These are phyloP conservation scores for Boletus subparvulus DNA, from an alignment of 768 basidiomycete species.

Conservation along the genomic window DNA sequence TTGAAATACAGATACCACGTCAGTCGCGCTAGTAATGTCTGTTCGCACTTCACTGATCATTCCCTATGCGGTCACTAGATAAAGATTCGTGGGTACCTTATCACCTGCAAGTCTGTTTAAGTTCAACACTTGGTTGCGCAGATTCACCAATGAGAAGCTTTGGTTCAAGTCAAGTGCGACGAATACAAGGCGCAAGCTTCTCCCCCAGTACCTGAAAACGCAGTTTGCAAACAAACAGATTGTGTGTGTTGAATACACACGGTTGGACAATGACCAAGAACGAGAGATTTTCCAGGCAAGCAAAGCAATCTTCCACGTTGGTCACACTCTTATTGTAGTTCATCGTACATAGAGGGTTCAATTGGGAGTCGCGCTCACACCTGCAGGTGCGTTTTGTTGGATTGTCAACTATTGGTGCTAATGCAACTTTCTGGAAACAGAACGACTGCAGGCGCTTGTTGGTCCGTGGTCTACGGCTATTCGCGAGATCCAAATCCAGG, in stretches of 20 bases:
- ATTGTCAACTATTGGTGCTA: neutral
- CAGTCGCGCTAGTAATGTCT: slow-evolving; percentile 18
- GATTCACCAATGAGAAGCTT: slow-evolving; percentile 37
- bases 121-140: neutral
- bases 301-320: neutral
- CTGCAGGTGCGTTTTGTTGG: slow-evolving; percentile 39
- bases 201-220: slow-evolving; percentile 34
- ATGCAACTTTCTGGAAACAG: slow-evolving; percentile 26
- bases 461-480: slow-evolving; percentile 46
- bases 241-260: slow-evolving; percentile 53
- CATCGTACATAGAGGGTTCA: slow-evolving; percentile 45
- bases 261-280: slow-evolving; percentile 51
- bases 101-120: neutral
- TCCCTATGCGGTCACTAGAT: slow-evolving; percentile 25
- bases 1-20: slow-evolving; percentile 43
- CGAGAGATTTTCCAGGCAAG: slow-evolving; percentile 64
- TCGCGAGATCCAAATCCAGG: slow-evolving; percentile 38
- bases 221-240: slow-evolving; percentile 47
- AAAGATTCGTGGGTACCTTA: slow-evolving; percentile 38
- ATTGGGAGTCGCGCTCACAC: slow-evolving; percentile 48
- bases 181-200: slow-evolving; percentile 29
- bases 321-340: neutral
- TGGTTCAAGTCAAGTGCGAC: slow-evolving; percentile 34
- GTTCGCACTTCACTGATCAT: slow-evolving; percentile 7
- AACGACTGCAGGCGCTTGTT: slow-evolving; percentile 50